Percentiles rank a stretch among this genome's conserved stretches.
phyloP scores from a whole-genome alignment of 139 green algal genomes.

The Picochlorum sp. region DNA sequence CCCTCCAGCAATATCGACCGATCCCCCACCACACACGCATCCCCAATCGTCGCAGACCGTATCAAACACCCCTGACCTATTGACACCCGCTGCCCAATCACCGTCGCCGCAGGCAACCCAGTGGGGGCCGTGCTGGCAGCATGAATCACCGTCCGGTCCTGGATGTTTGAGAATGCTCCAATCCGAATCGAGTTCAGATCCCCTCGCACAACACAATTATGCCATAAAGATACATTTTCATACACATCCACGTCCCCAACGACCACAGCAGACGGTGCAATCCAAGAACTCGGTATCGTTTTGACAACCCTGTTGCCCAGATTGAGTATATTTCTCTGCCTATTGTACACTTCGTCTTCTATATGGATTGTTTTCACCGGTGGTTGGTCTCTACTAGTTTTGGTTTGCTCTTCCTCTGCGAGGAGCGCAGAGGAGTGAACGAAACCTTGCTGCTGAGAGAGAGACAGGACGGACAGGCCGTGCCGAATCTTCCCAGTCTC shows the following conservation, averaged over 20 bases:
- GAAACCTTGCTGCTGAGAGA: slow-evolving; percentile 40
- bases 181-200: slow-evolving; percentile 82
- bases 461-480: slow-evolving; percentile 25
- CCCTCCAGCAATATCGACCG: slow-evolving; percentile 70
- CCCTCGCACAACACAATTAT: slow-evolving; percentile 71
- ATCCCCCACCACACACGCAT: slow-evolving; percentile 63
- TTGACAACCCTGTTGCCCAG: slow-evolving; percentile 62
- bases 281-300: slow-evolving; percentile 52
- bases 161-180: slow-evolving; percentile 53
- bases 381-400: too few species aligned
- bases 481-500: too few species aligned
- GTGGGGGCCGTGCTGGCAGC: slow-evolving; percentile 71
- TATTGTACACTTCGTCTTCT: slow-evolving; percentile 36
- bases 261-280: slow-evolving; percentile 76
- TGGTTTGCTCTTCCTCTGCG: background rate
- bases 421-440: background rate
- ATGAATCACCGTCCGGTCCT: slow-evolving; percentile 79
- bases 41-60: slow-evolving; percentile 59
- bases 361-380: slow-evolving; percentile 15
- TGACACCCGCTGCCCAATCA: slow-evolving; percentile 70
- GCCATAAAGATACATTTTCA: slow-evolving; percentile 76
- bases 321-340: slow-evolving; percentile 60
- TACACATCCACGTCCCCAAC: slow-evolving; percentile 79
- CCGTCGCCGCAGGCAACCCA: slow-evolving; percentile 65
- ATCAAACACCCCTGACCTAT: slow-evolving; percentile 69